Base-by-base conservation (phyloP, 2,329 filamentous ascomycete species). In the Penicillium brasilianum region DNA sequence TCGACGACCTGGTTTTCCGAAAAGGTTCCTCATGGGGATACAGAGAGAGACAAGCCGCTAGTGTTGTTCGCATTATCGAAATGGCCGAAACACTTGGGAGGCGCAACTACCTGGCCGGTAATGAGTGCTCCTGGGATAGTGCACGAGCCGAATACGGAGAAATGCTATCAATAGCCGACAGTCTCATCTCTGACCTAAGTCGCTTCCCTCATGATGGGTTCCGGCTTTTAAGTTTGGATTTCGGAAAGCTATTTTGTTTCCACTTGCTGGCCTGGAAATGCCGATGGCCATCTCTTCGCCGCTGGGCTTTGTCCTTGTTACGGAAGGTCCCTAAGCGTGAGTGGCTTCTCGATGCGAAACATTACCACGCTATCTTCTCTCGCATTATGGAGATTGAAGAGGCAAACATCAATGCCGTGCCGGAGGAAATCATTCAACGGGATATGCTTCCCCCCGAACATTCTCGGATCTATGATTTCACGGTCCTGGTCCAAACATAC, bases 241-340 rank as follows among this genome's bases (percentile, higher is more conserved):
- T 57, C 7, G 64, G 59, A 4, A 28, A 65, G 28, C 57, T 69
- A 28, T 70, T 65, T 46, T 62, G 64, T 13, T 55, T 70, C 32
- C 66, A 69, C 32, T 52, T 59, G 1, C 52, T 66, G n/a, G 66
- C 65, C 2, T 69, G 67, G 66, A 69, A 64, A 39, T 69, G 67
- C 32, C 66, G 67, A 25, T 66, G 66, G 60, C 66, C 67, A 13
- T 44, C 54, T 55, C 52, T 69, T 30, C 67, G 66, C 25, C 66
- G 66, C 25, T 53, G 37, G 13, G 66, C 54, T 5, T 51, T 69
- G 10, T 61, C 62, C 22, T 34, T 69, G 13, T 57, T 67, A 10
- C 44, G 16, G 5, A 59, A 56, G 4, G 58, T 65, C 7, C 62
- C 66, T 3, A 58, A 43, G 34, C 67, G 61, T 34, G 62, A 69